Evolutionary conservation across 164 flowering plant genomes (phyloP).

Genomic region (Sextonia rubra): DNA sequence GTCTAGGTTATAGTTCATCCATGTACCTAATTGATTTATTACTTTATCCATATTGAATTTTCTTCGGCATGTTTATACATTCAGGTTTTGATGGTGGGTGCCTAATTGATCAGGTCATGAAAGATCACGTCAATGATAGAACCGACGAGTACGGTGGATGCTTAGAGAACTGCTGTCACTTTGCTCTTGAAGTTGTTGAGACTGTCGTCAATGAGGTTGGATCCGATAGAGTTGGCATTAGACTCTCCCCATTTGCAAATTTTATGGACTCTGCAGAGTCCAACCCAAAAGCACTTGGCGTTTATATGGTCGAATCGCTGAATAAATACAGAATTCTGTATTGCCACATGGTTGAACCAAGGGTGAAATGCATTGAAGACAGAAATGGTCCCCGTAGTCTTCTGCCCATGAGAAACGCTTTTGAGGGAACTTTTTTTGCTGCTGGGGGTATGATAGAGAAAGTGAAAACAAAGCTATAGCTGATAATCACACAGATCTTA

Average conservation of each 20-base stretch:
- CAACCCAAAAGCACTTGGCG: slow-evolving; percentile 42
- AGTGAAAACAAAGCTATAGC: slow-evolving; percentile 37
- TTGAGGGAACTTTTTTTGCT: slow-evolving; percentile 38
- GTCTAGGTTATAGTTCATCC: neutral
- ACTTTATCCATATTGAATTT: too few relatives aligned
- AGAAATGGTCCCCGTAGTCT: slow-evolving; percentile 28
- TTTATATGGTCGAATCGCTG: slow-evolving; percentile 42
- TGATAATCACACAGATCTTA: slow-evolving; percentile 26
- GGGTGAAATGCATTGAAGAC: slow-evolving; percentile 21
- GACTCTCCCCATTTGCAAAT: slow-evolving; percentile 3
- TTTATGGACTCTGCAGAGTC: slow-evolving; percentile 46
- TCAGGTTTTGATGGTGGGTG: slow-evolving; percentile 52
- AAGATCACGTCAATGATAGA: slow-evolving; percentile 27
- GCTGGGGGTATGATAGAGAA: slow-evolving; percentile 47
- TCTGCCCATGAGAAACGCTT: slow-evolving; percentile 43
- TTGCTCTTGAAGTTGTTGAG: slow-evolving; percentile 7
- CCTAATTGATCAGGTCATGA: slow-evolving; percentile 35
- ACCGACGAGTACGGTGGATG: slow-evolving; percentile 1
- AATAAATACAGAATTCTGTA: slow-evolving; percentile 39
- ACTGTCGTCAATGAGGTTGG: slow-evolving; percentile 3
- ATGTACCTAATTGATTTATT: neutral
- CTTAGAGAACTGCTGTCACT: slow-evolving; percentile 9
- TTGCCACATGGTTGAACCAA: slow-evolving; percentile 52
- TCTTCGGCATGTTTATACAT: neutral
- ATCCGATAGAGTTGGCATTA: slow-evolving; percentile 11